These are phyloP conservation scores for Bretschneidera sinensis DNA, from an alignment of 345 rosid genomes.

Conservation along the genomic window DNA sequence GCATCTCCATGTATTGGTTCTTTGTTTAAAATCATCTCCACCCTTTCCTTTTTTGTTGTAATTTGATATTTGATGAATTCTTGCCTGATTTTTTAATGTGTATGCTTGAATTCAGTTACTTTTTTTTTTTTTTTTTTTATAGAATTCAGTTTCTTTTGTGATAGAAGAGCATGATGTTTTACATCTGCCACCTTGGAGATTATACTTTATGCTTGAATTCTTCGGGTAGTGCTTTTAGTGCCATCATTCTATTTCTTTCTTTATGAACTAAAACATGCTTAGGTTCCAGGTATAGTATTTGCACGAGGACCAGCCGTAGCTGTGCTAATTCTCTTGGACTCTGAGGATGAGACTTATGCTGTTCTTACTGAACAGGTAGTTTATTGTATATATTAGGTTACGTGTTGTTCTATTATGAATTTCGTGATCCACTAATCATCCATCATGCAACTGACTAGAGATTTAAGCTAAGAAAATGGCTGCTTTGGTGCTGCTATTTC, in stretches of 20 bases:
- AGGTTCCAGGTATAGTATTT: slow-evolving; percentile 98
- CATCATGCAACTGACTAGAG: background rate
- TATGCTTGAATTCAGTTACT: background rate
- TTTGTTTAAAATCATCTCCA: background rate
- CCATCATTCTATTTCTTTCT: slow-evolving; percentile 3
- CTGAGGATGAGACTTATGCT: slow-evolving; percentile 61
- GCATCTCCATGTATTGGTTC: slow-evolving; percentile 15
- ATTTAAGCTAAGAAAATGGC: background rate
- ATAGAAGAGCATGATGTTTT: no score
- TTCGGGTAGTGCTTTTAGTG: background rate
- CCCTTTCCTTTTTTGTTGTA: background rate
- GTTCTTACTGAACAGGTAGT: slow-evolving; percentile 91
- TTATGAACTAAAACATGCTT: slow-evolving; percentile 32
- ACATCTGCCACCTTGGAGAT: background rate
- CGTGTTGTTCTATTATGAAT: background rate
- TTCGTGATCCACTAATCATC: no score
- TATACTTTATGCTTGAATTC: background rate
- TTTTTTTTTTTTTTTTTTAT: no score
- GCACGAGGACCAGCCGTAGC: slow-evolving; percentile 93
- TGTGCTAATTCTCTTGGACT: slow-evolving; percentile 73
- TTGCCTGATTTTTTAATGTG: background rate
- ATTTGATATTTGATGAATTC: background rate
- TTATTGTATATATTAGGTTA: background rate
- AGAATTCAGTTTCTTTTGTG: background rate
- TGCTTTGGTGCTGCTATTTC: background rate